Evolutionary conservation across 352 stramenopile species (phyloP), one percentile per base, ranked within the genome.

Genomic region (Pseudoperonospora humuli): DNA sequence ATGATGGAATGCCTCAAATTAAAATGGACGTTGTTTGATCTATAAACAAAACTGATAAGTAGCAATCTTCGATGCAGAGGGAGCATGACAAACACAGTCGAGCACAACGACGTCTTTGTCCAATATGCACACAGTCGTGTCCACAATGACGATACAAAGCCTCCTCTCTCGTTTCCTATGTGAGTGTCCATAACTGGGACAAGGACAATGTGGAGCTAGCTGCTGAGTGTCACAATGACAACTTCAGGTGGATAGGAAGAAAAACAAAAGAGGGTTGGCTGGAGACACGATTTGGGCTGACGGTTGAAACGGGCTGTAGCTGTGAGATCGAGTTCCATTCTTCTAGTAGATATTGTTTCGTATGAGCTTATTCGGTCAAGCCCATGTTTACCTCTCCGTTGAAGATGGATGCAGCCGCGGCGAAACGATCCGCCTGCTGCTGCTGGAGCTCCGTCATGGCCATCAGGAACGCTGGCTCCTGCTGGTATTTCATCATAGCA

Each of bases 401-500:
- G 54, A 93, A 93, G 55, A 93, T 89, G 56, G 78, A 60, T 10
- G 77, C 80, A 13, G 80, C 80, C 3, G 75, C 75, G 3, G 78
- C 76, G 40, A 93, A 93, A 46, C 80, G 80, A 54, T 93, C 75
- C 7, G 77, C 75, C 60, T 93, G 80, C 56, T 87, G 67, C 64
- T 88, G 77, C 69, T 93, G 80, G 21, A 93, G 61, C 57, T 93
- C 76, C 39, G 78, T 87, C 80, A 93, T 90, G 46, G 75, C 66
- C 70, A 84, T 88, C 40, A 93, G 55, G 61, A 93, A 93, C 21
- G 76, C 69, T 32, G 80, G 71, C 54, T 93, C 80, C 62, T 93
- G 80, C 65, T 93, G 80, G 67, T 93, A 93, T 64, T 88, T 87
- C 80, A 93, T 93, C 80, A 93, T 93, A n/a, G 77, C 80, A 11